Evolutionary conservation across 805 yeast species (phyloP).

Genomic region (Saturnispora serradocipensis): DNA sequence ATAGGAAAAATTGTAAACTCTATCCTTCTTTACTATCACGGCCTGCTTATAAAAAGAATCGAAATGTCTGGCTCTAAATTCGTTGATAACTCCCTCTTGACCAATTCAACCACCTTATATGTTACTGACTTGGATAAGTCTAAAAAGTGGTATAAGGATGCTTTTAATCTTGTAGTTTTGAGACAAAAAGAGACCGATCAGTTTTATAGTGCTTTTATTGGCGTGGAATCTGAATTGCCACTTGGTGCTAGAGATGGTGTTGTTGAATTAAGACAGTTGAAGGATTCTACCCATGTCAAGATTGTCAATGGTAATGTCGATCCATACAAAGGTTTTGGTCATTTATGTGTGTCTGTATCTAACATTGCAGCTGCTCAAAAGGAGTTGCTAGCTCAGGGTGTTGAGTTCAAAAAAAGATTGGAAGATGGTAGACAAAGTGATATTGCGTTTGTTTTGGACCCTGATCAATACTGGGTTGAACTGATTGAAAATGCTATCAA

Average conservation of each 20-base stretch:
- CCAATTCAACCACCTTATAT: conserved; percentile 71
- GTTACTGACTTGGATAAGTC: conserved; percentile 73
- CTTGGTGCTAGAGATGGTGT: conserved; percentile 50
- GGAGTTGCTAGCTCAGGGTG: conserved; percentile 51
- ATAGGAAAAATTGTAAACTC: background rate
- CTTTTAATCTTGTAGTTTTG: conserved; percentile 65
- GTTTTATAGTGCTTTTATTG: conserved; percentile 63
- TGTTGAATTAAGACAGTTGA: conserved; percentile 73
- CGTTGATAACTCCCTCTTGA: conserved; percentile 31
- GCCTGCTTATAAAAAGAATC: background rate
- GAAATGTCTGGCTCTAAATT: background rate
- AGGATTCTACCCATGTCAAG: conserved; percentile 40
- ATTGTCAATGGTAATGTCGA: conserved; percentile 77
- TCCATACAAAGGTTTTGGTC: conserved; percentile 89
- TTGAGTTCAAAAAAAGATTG: conserved; percentile 70
- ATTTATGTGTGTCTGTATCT: conserved; percentile 80
- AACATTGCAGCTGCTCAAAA: conserved; percentile 58
- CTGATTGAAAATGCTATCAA: conserved; percentile 50
- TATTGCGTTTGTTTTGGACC: conserved; percentile 92
- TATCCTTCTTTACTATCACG: background rate
- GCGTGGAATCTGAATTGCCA: conserved; percentile 37
- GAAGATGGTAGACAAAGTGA: conserved; percentile 86
- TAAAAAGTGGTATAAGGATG: conserved; percentile 59
- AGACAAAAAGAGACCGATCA: conserved; percentile 43
- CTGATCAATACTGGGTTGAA: conserved; percentile 97